Percentiles rank a stretch among this genome's conserved stretches.
phyloP scores from a whole-genome alignment of 371 early-diverging fungal genomes.

The Apophysomyces trapeziformis region DNA sequence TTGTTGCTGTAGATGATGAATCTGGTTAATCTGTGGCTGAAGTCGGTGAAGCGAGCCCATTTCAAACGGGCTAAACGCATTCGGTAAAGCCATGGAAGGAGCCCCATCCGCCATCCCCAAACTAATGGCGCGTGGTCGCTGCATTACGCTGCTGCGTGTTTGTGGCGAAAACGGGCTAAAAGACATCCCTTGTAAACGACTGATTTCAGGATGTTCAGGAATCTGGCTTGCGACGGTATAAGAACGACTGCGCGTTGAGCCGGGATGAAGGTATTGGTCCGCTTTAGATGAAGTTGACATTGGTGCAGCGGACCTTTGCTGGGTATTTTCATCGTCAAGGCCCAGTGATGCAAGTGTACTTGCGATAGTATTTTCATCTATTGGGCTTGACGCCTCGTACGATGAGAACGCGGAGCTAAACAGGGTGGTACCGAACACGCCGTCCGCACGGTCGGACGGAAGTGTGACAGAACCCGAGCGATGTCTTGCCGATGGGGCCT shows the following conservation, averaged over 20 bases:
- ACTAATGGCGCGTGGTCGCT: slow-evolving; percentile 35
- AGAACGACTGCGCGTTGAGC: slow-evolving; percentile 58
- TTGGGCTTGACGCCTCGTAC: slow-evolving; percentile 46
- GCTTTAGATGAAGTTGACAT: slow-evolving; percentile 1
- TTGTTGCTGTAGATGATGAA: slow-evolving; percentile 17
- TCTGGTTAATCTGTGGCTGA: slow-evolving; percentile 1
- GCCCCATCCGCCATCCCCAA: slow-evolving; percentile 27
- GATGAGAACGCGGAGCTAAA: slow-evolving; percentile 42
- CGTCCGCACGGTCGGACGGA: slow-evolving; percentile 36
- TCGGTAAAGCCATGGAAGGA: slow-evolving; percentile 4
- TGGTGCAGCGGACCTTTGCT: slow-evolving; percentile 5
- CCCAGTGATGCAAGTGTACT: slow-evolving; percentile 75
- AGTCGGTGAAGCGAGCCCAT: slow-evolving; percentile 9
- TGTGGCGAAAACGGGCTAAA: slow-evolving; percentile 20
- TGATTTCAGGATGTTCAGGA: slow-evolving; percentile 18
- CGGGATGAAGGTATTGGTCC: slow-evolving; percentile 4
- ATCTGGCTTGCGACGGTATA: slow-evolving; percentile 53
- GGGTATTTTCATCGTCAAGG: slow-evolving; percentile 57
- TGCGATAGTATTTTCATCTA: slow-evolving; percentile 51
- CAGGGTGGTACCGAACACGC: slow-evolving; percentile 57
- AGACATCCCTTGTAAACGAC: slow-evolving; percentile 15
- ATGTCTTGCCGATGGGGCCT: slow-evolving; percentile 22
- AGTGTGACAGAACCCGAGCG: slow-evolving; percentile 51
- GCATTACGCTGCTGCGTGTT: slow-evolving; percentile 13
- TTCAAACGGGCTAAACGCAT: slow-evolving; percentile 8